Percentiles rank a stretch among this genome's conserved stretches.
Conservation (phyloP, 2,329 filamentous ascomycete species). For the Venturia effusa region DNA sequence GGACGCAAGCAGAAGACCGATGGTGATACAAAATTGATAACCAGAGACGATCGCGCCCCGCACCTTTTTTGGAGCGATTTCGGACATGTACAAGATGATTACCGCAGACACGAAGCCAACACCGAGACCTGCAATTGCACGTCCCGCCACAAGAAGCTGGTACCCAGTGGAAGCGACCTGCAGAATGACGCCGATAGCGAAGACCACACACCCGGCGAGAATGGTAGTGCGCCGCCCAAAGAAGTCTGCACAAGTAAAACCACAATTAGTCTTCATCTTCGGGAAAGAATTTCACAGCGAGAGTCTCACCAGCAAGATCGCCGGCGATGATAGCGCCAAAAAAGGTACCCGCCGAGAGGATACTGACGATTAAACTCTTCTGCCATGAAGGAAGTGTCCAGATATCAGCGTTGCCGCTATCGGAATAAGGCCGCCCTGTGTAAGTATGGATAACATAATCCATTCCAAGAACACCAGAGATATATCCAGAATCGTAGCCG, state of each 20-base stretch:
- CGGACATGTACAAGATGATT: slow-evolving; percentile 43
- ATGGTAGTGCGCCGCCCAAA: slow-evolving; percentile 64
- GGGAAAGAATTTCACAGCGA: neutral
- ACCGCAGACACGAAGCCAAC: slow-evolving; percentile 61
- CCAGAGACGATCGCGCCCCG: slow-evolving; percentile 70
- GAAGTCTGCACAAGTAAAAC: slow-evolving; percentile 48
- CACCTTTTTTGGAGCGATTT: slow-evolving; percentile 6
- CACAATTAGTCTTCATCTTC: neutral
- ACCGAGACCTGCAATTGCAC: slow-evolving; percentile 63
- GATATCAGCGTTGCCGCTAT: neutral
- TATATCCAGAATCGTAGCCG: slow-evolving; percentile 69
- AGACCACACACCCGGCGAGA: slow-evolving; percentile 61
- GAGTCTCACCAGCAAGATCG: slow-evolving; percentile 45
- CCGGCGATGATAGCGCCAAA: slow-evolving; percentile 58
- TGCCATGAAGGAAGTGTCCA: slow-evolving; percentile 18
- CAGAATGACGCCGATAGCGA: slow-evolving; percentile 42
- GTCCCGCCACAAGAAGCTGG: slow-evolving; percentile 54
- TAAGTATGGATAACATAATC: slow-evolving; percentile 8
- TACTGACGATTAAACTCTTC: slow-evolving; percentile 57
- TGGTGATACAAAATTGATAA: slow-evolving; percentile 75
- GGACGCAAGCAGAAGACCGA: slow-evolving; percentile 65
- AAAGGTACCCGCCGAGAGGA: slow-evolving; percentile 67
- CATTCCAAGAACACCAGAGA: slow-evolving; percentile 50
- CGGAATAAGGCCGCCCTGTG: slow-evolving; percentile 10
- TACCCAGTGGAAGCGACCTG: slow-evolving; percentile 53